Base-by-base conservation (phyloP, 164 flowering plant genomes). In the Magnolia kwangsiensis region DNA sequence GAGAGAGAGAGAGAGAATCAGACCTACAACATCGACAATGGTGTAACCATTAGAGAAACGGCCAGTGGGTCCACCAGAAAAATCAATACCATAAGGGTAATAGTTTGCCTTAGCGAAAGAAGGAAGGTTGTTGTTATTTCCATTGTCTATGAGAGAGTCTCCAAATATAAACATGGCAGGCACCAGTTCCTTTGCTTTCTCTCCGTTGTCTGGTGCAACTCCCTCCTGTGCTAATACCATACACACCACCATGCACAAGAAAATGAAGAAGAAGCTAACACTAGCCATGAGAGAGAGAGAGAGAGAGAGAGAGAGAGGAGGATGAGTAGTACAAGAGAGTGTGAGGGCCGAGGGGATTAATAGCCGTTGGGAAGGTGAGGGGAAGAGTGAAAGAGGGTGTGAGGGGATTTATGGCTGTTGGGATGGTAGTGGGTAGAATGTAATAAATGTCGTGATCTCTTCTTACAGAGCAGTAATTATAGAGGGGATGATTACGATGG, bases 31-130 rank as follows among this genome's bases (percentile, higher is more conserved):
- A 77, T 92, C 97, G 68, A 90, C 95, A 83, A 91, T 92, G 82
- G 97, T 92, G 84, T 82, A 87, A 27, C 98, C 98, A 80, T 94
- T 94, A 78, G 93, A 92, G 86, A 94, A 94, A 2, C 98, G 89
- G 16, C 98, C 98, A 63, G 97, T 89, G 4, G 98, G 90, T 4
- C 98, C 98, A 23, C 86, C 94, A 5, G 85, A 63, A 77, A 92
- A 94, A 72, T 94, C 97, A 72, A 94, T 94, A 19, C 98, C 98
- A 70, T 94, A 94, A 74, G 98, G 98, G 75, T 79, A 91, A 71
- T 91, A 94, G 78, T 94, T 92, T 27, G 97, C 97, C 80, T 91
- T 92, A 3, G 98, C 98, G n/a, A 94, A 83, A 7, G 98, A 91
- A 71, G 92, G 85, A 20, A 92, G 85, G 61, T 88, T 58, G 73